These are phyloP conservation scores for Clathrospora elynae DNA, from an alignment of 2,329 filamentous ascomycete species.

Conservation along the genomic window DNA sequence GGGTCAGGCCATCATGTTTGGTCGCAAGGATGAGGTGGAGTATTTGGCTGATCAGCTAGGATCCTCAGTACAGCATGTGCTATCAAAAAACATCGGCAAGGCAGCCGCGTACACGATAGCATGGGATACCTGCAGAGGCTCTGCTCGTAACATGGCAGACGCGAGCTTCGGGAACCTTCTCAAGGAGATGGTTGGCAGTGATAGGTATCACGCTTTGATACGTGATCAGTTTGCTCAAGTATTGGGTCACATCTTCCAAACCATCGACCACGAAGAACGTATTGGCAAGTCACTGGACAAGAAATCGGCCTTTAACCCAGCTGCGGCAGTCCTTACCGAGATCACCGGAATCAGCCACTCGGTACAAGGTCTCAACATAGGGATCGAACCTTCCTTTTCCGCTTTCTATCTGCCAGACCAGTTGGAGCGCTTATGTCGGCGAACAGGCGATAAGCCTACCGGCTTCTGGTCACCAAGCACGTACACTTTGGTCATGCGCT, in stretches of 20 bases:
- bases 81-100: constrained; percentile 74
- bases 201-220: constrained; percentile 66
- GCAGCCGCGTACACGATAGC: constrained; percentile 83
- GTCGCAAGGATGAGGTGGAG: constrained; percentile 66
- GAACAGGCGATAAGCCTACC: constrained; percentile 64
- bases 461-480: constrained; percentile 77
- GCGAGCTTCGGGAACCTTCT: constrained; percentile 68
- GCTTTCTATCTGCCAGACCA: constrained; percentile 76
- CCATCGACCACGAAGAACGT: constrained; percentile 56
- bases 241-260: constrained; percentile 74
- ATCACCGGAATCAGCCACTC: constrained; percentile 75
- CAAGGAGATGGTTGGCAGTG: constrained; percentile 70
- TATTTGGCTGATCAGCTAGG: constrained; percentile 60
- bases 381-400: constrained; percentile 86
- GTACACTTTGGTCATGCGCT: constrained; percentile 74
- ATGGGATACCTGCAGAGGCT: constrained; percentile 65
- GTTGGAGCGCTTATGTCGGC: constrained; percentile 76
- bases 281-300: constrained; percentile 59
- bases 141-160: constrained; percentile 47
- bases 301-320: constrained; percentile 61
- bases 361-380: constrained; percentile 67
- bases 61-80: constrained; percentile 21
- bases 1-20: constrained; percentile 82
- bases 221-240: constrained; percentile 76
- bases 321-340: constrained; percentile 66